Evolutionary conservation across 495 filamentous ascomycete genomes (phyloP), one percentile per base, ranked within the genome.

Genomic region (Bacidia rubella): DNA sequence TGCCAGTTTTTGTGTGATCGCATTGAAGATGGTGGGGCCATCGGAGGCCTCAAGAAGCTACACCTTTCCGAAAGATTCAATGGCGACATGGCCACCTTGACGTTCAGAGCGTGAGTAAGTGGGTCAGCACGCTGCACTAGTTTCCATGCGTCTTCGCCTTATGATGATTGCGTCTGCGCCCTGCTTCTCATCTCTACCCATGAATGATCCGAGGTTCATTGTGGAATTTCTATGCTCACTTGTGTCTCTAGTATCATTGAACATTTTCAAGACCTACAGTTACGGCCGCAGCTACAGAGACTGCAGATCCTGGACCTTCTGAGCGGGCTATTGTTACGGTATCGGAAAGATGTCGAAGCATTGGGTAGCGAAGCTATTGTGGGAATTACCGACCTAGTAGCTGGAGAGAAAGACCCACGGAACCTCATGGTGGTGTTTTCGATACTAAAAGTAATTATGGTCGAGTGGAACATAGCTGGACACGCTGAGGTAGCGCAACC

Each of bases 401-500:
- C 79, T 2, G 82, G 81, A 27, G 83, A 87, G 64, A 87, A 87
- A 58, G 83, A 87, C 57, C 83, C 83, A 2, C 71, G 83, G 23
- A 87, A 87, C 60, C 68, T 87, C 24, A 87, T 87, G 83, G 68
- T 87, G 42, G 75, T 87, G 2, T 87, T 87, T 57, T 87, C 83
- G 1, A 72, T 86, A 27, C 61, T 86, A 32, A 81, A 76, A 57
- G 83, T 84, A 20, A 69, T 86, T 11, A 80, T 87, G 72, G 69
- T 81, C 39, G 83, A 87, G 64, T 87, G 85, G 80, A 75, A 84
- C 59, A 76, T 86, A 47, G 66, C 72, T 2, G 66, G 67, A 27
- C 70, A 83, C 62, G 75, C 71, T 7, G 82, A 86, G 70, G 81
- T 82, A 66, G 51, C 27, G 25, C 10, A 12, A 17, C 11, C 15